phyloP scores from a whole-genome alignment of 1,284 basidiomycete species.

The Malassezia furfur region DNA sequence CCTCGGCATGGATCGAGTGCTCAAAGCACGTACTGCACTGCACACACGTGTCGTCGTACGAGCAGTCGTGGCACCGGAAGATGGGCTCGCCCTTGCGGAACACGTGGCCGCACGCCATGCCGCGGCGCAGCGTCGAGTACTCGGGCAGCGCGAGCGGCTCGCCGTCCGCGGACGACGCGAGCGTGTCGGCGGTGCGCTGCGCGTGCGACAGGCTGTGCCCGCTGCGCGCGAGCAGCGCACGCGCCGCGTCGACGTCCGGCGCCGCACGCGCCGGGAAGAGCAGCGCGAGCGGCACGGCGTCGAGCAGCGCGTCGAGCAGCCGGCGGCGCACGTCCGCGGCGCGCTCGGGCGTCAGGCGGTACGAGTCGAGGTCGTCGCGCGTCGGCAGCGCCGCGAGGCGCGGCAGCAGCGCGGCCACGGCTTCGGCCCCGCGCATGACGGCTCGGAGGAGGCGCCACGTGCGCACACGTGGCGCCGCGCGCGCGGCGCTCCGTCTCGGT shows the following conservation, averaged over 20 bases:
- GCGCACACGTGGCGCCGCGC: not conserved
- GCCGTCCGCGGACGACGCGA: not conserved
- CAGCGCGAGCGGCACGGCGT: not conserved
- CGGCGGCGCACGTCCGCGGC: slow-evolving; percentile 5
- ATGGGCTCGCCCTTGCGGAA: slow-evolving; percentile 48
- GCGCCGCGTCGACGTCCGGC: not conserved
- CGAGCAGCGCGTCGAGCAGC: slow-evolving; percentile 6
- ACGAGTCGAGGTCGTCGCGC: slow-evolving; percentile 10
- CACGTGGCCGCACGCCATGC: slow-evolving; percentile 47
- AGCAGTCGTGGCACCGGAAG: slow-evolving; percentile 47
- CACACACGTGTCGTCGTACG: slow-evolving; percentile 45
- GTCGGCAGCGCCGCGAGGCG: slow-evolving; percentile 13
- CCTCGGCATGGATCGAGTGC: slow-evolving; percentile 32
- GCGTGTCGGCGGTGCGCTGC: slow-evolving; percentile 8
- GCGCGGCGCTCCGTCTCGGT: not conserved
- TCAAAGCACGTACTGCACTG: slow-evolving; percentile 45
- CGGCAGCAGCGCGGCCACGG: slow-evolving; percentile 16
- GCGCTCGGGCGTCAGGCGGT: slow-evolving; percentile 1
- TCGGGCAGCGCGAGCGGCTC: slow-evolving; percentile 20
- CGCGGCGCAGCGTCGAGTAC: slow-evolving; percentile 37
- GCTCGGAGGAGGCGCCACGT: not conserved
- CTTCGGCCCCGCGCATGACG: slow-evolving; percentile 3
- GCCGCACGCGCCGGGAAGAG: slow-evolving; percentile 2
- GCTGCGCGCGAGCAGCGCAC: not conserved
- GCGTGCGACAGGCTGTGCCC: slow-evolving; percentile 5